Evolutionary conservation across 306 rosid genomes (phyloP), one percentile per base, ranked within the genome.

Genomic region (Clitoria ternatea): DNA sequence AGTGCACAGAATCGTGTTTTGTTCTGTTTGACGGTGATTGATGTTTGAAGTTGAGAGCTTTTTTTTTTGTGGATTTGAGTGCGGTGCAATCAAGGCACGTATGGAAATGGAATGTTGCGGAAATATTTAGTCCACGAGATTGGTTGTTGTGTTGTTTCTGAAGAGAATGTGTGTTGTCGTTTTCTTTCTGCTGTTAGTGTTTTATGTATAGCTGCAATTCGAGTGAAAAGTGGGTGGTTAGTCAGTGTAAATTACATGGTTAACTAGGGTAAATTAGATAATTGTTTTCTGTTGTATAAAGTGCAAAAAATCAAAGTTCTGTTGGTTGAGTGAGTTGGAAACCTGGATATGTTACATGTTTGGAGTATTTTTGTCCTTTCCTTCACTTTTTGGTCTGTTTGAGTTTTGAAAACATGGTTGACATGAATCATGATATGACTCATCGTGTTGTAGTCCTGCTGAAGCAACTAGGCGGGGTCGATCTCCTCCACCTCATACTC

Each of bases 401-500:
- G 15, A 4, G 17, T 50, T 14, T 45, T 45, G 20, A n/a, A 26
- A 8, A 60, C 17, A 4, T 5, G 55, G 45, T 57, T 76, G 52
- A n/a, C n/a, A n/a, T 30, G 33, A 30, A 67, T 60, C n/a, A 47
- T 42, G 26, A 6, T 15, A 40, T 12, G 59, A 20, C 26, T 3
- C 1, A 0, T 45, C 27, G 45, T 19, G 20, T 24, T 72, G 32
- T 77, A 88, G 97, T 83, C 83, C 89, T 67, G 65, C 67, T 53
- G 97, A 87, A 75, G 74, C 78, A 67, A 80, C 85, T 48, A 81
- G 72, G 70, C 86, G 90, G 42, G 86, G 93, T 26, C 96, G 93
- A 13, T 82, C 98, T 65, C 96, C 97, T 35, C 85, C 87, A 19
- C 87, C 92, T 18, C n/a, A n/a, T n/a, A n/a, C n/a, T n/a, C 88